phyloP scores from a whole-genome alignment of 2,329 filamentous ascomycete species.

The Corynespora cassiicola region DNA sequence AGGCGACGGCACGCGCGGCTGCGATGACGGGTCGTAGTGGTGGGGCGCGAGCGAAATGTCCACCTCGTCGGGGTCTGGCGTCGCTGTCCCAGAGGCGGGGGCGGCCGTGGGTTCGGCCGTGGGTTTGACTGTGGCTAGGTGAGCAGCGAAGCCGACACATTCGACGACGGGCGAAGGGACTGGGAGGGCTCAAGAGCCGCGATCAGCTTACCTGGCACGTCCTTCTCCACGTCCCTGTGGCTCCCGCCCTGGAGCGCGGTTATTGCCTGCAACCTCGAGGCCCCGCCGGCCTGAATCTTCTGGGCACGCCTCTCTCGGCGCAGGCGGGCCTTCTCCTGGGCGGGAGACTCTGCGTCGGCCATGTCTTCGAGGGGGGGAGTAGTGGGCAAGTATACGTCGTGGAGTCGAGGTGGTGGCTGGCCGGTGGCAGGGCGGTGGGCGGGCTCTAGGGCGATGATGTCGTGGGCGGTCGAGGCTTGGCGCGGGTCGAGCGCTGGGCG shows the following conservation, averaged over 20 bases:
- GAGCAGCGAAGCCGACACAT: slow-evolving; percentile 19
- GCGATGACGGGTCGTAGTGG: slow-evolving; percentile 65
- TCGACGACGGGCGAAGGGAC: slow-evolving; percentile 2
- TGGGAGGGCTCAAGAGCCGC: slow-evolving; percentile 12
- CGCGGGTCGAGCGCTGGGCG: no score
- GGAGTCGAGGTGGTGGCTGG: slow-evolving; percentile 1
- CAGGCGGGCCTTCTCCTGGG: slow-evolving; percentile 68
- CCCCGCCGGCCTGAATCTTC: slow-evolving; percentile 76
- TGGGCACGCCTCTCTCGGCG: slow-evolving; percentile 81
- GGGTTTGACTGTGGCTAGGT: slow-evolving; percentile 31
- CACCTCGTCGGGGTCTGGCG: slow-evolving; percentile 72
- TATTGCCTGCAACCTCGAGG: slow-evolving; percentile 75
- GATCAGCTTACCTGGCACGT: slow-evolving; percentile 38
- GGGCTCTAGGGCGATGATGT: no score
- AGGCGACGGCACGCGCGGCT: slow-evolving; percentile 47
- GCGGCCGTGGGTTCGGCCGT: slow-evolving; percentile 24
- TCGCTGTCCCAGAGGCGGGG: slow-evolving; percentile 33
- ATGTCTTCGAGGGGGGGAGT: slow-evolving; percentile 15
- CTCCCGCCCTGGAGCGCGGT: slow-evolving; percentile 69
- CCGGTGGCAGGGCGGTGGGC: no score
- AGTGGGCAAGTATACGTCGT: slow-evolving; percentile 6
- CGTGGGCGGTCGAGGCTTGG: no score
- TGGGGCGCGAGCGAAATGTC: slow-evolving; percentile 84
- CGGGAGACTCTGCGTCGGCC: slow-evolving; percentile 47
- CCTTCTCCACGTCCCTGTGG: slow-evolving; percentile 38